Conservation (phyloP, 192 early-diverging fungal genomes). For the Radiomyces spectabilis region DNA sequence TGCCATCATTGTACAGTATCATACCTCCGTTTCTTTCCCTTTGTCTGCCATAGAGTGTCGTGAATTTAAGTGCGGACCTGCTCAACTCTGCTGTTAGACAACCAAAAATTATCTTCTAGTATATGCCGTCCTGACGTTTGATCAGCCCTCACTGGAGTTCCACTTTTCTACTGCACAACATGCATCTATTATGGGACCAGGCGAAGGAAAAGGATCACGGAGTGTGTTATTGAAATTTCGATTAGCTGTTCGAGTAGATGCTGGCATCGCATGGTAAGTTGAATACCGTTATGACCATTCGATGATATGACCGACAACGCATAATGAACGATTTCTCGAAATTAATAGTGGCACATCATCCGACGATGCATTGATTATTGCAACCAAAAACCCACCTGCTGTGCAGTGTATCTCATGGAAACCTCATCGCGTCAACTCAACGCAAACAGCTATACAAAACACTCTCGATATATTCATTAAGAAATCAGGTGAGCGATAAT, state of each 20-base stretch:
- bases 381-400: constrained; percentile 58
- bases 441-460: constrained; percentile 43
- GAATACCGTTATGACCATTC: too few relatives aligned
- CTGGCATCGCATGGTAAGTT: constrained; percentile 57
- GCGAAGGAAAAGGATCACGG: constrained; percentile 55
- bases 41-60: too few relatives aligned
- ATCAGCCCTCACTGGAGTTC: constrained; percentile 47
- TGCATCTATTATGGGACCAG: constrained; percentile 58
- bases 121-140: constrained; percentile 52
- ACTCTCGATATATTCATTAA: constrained; percentile 41
- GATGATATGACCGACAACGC: too few relatives aligned
- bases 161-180: constrained; percentile 47
- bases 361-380: constrained; percentile 60
- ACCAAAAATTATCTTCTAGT: constrained; percentile 63
- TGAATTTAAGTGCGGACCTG: too few relatives aligned
- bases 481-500: background rate
- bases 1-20: constrained; percentile 53
- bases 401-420: constrained; percentile 69
- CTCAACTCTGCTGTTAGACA: too few relatives aligned
- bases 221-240: constrained; percentile 54
- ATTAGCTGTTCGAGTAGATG: constrained; percentile 72
- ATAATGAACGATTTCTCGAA: too few relatives aligned
- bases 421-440: constrained; percentile 49
- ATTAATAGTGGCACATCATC: constrained; percentile 50
- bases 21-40: too few relatives aligned